Evolutionary conservation across 164 flowering plant genomes (phyloP), one percentile per base, ranked within the genome.

Genomic region (Liquidambar formosana): DNA sequence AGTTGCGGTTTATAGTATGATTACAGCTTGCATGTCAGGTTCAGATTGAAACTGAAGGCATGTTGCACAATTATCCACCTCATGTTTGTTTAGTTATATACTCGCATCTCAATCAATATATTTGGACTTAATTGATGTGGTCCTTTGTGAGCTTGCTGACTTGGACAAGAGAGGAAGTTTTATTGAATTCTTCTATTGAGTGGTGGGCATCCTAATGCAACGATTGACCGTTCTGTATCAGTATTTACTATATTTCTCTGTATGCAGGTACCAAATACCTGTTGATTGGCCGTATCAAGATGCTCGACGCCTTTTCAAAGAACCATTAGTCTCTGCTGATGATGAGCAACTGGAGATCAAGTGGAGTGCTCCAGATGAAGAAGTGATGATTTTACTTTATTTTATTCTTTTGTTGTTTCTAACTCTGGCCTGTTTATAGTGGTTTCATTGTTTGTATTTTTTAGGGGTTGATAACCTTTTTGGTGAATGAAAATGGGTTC

Each of bases 351-450:
- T 66, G 65, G 94, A 96, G 41, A 67, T 93, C 44, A 93, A 91
- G 80, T 96, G 99, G 98, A 73, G 77, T 75, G 62, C 84, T 71
- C 98, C 98, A 48, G 93, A 96, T 82, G 99, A 93, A 81, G 95
- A 88, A 78, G 99, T 93, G 45, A 73, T 57, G 15, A 8, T 33
- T 56, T 48, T 27, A 46, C 22, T 63, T 15, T 61, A 25, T 49
- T 72, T 16, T 38, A 61, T n/a, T 11, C 53, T 15, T 61, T 44
- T 57, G 43, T 51, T n/a, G 1, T 67, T 46, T 21, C 33, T 28
- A n/a, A 27, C 66, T 43, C 18, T 63, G 43, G n/a, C 27, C 49
- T 61, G 43, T 45, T 47, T 48, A 44, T 26, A 4, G 12, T 57
- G 26, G 13, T 58, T 71, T 53, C 16, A 13, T 18, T 57, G 8